Conservation (phyloP, 352 stramenopile genomes). For the Lagenidium sp. region DNA sequence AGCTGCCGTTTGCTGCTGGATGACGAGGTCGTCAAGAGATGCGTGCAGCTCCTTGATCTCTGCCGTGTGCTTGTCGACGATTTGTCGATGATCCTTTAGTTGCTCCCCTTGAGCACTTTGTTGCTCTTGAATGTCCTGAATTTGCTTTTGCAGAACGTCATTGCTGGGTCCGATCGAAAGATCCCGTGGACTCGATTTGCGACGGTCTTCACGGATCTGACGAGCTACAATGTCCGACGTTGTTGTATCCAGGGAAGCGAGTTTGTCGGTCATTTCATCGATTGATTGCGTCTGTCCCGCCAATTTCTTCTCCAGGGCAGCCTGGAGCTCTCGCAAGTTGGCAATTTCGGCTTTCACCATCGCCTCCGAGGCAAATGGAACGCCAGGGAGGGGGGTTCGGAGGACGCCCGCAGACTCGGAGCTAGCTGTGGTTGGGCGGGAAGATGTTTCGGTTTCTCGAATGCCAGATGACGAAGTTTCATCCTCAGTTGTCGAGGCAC, state of each 20-base stretch:
- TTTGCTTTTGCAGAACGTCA: constrained; percentile 28
- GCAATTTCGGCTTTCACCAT: constrained; percentile 32
- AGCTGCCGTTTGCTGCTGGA: constrained; percentile 32
- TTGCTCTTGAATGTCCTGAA: constrained; percentile 34
- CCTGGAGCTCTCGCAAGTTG: constrained; percentile 28
- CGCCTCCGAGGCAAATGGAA: constrained; percentile 28
- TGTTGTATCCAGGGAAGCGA: constrained; percentile 20
- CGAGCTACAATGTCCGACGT: constrained; percentile 1
- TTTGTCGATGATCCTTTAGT: constrained; percentile 29
- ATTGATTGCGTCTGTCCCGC: constrained; percentile 26
- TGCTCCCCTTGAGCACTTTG: constrained; percentile 29
- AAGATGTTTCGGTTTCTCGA: too few relatives aligned
- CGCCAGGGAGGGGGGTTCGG: constrained; percentile 14
- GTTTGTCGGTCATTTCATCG: constrained; percentile 19
- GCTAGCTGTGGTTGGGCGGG: too few relatives aligned
- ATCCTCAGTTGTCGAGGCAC: too few relatives aligned
- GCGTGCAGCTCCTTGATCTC: constrained; percentile 37
- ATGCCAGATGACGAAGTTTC: too few relatives aligned
- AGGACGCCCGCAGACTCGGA: too few relatives aligned
- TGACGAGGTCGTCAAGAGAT: constrained; percentile 38
- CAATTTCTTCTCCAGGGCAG: constrained; percentile 24
- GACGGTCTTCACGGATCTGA: neutral
- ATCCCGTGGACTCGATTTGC: neutral
- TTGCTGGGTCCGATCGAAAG: neutral
- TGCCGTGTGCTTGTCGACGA: constrained; percentile 31